Evolutionary conservation across 2,329 filamentous ascomycete genomes (phyloP).

Genomic region (Coniochaeta sp.): DNA sequence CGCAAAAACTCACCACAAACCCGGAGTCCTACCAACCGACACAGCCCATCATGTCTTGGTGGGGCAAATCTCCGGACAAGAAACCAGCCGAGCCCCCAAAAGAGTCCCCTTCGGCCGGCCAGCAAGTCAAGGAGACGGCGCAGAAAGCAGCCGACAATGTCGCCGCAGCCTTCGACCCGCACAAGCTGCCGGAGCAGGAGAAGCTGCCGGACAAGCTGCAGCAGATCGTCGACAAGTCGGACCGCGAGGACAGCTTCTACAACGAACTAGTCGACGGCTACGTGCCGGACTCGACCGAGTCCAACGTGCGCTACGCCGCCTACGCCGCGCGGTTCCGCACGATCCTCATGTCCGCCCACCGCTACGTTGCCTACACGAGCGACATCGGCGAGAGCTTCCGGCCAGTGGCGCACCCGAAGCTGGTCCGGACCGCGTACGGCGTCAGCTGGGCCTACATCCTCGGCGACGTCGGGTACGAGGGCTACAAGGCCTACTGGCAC

Average conservation of each 20-base stretch:
- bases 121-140: background rate
- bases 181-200: conserved; percentile 38
- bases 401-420: conserved; percentile 77
- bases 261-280: conserved; percentile 72
- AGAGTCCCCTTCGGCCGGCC: conserved; percentile 12
- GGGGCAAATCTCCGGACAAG: conserved; percentile 24
- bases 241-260: conserved; percentile 65
- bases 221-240: conserved; percentile 48
- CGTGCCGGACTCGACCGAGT: conserved; percentile 73
- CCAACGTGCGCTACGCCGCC: conserved; percentile 80
- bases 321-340: conserved; percentile 83
- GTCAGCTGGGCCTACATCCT: conserved; percentile 89
- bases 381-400: conserved; percentile 96
- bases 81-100: conserved; percentile 13
- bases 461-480: conserved; percentile 86
- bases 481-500: conserved; percentile 87
- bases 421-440: conserved; percentile 78
- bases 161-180: conserved; percentile 30
- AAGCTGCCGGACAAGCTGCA: conserved; percentile 50
- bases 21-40: background rate
- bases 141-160: conserved; percentile 7
- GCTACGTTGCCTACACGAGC: conserved; percentile 94
- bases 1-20: background rate
- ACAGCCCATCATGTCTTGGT: conserved; percentile 28
- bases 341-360: conserved; percentile 81